Evolutionary conservation across 2,329 filamentous ascomycete genomes (phyloP), one percentile per base, ranked within the genome.

Genomic region (Stemphylium vesicarium): DNA sequence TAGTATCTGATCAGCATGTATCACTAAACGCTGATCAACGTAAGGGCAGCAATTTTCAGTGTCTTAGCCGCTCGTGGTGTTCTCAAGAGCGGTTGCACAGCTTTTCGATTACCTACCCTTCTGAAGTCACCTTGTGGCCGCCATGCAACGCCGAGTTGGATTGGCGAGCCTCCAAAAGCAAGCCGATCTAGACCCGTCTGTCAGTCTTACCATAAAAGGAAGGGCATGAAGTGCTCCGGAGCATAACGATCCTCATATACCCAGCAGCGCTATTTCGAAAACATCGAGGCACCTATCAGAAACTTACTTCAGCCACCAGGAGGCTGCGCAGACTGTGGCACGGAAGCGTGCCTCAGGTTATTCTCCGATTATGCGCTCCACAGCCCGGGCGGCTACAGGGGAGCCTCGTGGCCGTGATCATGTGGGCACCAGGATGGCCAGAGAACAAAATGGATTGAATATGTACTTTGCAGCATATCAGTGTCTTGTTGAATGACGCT

Each of bases 401-500:
- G 56, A 45, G 40, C 33, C 38, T 37, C 13, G 24, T 29, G 26
- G 33, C 33, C 33, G 40, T 41, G 39, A 53, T 54, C 42, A 56
- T 42, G 40, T 39, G 26, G 31, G 53, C 43, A 46, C 39, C 33
- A 32, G 39, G 12, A 57, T 20, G 20, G 51, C 36, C 40, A 60
- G 59, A 44, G 52, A 26, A 10, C 9, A 22, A 33, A 24, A 44
- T 65, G 53, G 26, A 68, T 64, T 65, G 50, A 40, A 31, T 59
- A 39, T 47, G 31, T 44, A 42, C 53, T 52, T 46, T 54, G 55
- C 45, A 58, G 62, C 31, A 36, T 33, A 38, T 50, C 52, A 58
- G 66, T 62, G 62, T 65, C 58, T 66, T 70, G 62, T 70, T 65
- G 67, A 68, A 64, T 61, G 61, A 62, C 36, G 46, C 41, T 13